Evolutionary conservation across 2,329 filamentous ascomycete species (phyloP), one percentile per base, ranked within the genome.

Genomic region (Diaporthe nobilis): DNA sequence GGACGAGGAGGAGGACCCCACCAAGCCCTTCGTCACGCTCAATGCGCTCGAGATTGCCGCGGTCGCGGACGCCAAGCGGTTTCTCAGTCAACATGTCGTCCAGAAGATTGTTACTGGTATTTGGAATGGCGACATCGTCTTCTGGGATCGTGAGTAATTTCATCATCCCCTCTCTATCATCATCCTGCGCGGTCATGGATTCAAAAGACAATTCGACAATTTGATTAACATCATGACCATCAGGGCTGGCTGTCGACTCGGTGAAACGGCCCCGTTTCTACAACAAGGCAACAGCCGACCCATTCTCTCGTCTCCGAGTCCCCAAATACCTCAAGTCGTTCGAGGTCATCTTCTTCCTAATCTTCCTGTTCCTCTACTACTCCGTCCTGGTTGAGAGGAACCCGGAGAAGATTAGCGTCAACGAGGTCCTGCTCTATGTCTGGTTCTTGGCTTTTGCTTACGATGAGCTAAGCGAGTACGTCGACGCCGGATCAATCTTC

Each of bases 361-460:
- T 90, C 0, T 96, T 97, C 80, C 85, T 98, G 55, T 88, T 90
- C 37, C 86, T 98, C 8, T 98, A 98, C 84, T 98, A 98, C 81
- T 89, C 91, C n/a, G 95, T 98, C 0, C 88, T 98, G 44, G 90
- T 97, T 61, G 91, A 95, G 79, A 89, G 94, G 77, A 91, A 94
- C 78, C 89, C 92, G 12, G 87, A 88, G 25, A 86, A 87, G 39
- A 91, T 98, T 72, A 95, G 93, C 0, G 81, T 87, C 0, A 86
- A 92, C 25, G 95, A 98, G 82, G 85, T 93, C 2, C 81, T 94
- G 22, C 89, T 98, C 57, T 97, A 96, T 82, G 84, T 98, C 70
- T 98, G 95, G 94, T 93, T 98, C 79, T 92, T 92, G 6, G 94
- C 95, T 10, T 98, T 98, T 85, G 92, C 94, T 53, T 97, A 97